Evolutionary conservation across 768 basidiomycete genomes (phyloP), one percentile per base, ranked within the genome.

Genomic region (Lentinula edodes): DNA sequence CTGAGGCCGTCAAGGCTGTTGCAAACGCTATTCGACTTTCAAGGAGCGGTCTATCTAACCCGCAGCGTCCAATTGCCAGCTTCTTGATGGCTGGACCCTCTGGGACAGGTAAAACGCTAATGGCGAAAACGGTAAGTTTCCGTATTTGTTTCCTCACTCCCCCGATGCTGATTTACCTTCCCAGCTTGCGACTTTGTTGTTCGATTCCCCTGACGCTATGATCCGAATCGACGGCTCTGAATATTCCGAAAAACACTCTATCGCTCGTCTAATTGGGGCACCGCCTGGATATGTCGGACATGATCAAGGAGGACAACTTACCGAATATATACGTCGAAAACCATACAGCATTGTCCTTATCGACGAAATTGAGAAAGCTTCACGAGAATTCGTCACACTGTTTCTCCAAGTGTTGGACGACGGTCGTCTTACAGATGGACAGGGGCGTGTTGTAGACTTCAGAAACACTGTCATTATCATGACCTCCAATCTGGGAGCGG

Each of bases 11-110:
- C 64, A 91, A 88, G 68, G 89, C 96, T 5, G 93, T 98, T 38
- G 90, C 94, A 9, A 94, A 96, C 70, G 96, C 96, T 2, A 91
- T 98, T 66, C 85, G 96, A 51, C 75, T 98, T 46, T 95, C 93
- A 28, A 84, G 96, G 54, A 93, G 92, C 67, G 96, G 96, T n/a
- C 78, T 99, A n/a, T 82, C 90, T 46, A 93, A 95, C 70, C 84
- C 91, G 36, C 80, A 88, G 51, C 77, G 93, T 53, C 96, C 96
- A 5, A 89, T 97, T 61, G 95, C 96, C 0, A 92, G 89, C 67
- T 97, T 97, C 78, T 75, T 98, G 59, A 90, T 97, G 83, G 88
- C 88, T 20, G 62, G 62, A 1, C 92, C 93, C 36, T 90, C 90
- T 5, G 93, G 93, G 23, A 95, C 91, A 4, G 92, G 91, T 45